These are phyloP conservation scores for Amoeboradix gromovi DNA, from an alignment of 371 early-diverging fungal genomes.

Conservation along the genomic window DNA sequence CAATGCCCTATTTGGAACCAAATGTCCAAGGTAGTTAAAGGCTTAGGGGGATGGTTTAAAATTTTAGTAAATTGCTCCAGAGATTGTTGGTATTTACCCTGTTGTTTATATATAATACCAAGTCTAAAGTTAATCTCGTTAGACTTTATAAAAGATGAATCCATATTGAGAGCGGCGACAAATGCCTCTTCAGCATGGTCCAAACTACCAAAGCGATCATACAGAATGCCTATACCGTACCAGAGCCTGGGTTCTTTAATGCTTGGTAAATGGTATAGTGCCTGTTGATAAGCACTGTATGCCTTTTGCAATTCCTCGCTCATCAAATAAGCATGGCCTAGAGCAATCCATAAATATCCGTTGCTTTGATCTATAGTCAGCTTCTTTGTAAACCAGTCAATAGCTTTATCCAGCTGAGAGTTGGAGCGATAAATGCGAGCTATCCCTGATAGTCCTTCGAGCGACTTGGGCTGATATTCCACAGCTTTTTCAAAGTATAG, in stretches of 20 bases:
- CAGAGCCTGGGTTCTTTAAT: conserved; percentile 87
- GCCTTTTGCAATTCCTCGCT: conserved; percentile 72
- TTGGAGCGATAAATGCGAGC: neutral
- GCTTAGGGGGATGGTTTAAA: conserved; percentile 39
- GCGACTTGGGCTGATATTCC: neutral
- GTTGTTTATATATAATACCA: conserved; percentile 87
- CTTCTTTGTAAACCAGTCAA: neutral
- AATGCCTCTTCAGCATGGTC: conserved; percentile 94
- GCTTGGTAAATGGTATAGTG: conserved; percentile 50
- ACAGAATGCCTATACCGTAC: conserved; percentile 91
- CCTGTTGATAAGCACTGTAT: conserved; percentile 72
- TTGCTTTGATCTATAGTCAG: conserved; percentile 32
- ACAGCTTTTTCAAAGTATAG: neutral
- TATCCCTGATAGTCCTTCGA: neutral
- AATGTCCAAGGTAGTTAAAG: conserved; percentile 69
- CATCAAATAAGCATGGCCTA: conserved; percentile 76
- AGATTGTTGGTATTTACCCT: conserved; percentile 52
- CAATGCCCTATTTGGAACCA: conserved; percentile 93
- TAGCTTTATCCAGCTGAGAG: neutral
- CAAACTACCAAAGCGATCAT: conserved; percentile 77
- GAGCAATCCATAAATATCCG: conserved; percentile 70
- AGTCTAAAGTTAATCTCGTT: conserved; percentile 87
- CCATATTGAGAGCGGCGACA: conserved; percentile 30
- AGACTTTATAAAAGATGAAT: conserved; percentile 57
- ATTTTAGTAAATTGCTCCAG: conserved; percentile 25